A percentile compares a stretch with the other conserved stretches of the same genome.
These are phyloP conservation scores for Dendrobium nobile DNA, from an alignment of 106 monocot genomes.

Conservation along the genomic window DNA sequence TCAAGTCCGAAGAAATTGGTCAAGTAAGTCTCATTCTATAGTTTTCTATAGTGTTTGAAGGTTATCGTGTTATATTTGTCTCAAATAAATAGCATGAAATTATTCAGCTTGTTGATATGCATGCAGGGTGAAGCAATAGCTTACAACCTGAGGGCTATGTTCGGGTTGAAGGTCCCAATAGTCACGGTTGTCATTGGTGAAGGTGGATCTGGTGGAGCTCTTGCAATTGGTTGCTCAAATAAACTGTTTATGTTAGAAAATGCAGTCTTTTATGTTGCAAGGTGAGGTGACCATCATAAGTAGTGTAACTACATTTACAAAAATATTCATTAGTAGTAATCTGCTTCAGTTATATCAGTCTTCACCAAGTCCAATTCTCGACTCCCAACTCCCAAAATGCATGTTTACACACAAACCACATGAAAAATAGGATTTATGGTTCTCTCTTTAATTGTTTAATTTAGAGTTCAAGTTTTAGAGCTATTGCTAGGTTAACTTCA, in stretches of 20 bases:
- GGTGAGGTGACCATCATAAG: conserved; percentile 25
- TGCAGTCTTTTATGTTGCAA: conserved; percentile 90
- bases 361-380: background rate
- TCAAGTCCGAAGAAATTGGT: conserved; percentile 95
- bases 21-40: conserved; percentile 25
- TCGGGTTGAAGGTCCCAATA: conserved; percentile 79
- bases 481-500: background rate
- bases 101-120: background rate
- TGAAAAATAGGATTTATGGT: background rate
- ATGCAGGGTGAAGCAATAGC: conserved; percentile 90
- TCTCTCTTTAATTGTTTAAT: background rate
- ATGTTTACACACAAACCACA: background rate
- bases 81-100: background rate
- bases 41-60: background rate
- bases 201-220: conserved; percentile 98
- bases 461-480: background rate
- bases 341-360: background rate
- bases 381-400: background rate
- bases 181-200: conserved; percentile 87
- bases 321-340: background rate
- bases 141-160: conserved; percentile 79
- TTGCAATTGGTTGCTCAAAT: conserved; percentile 91
- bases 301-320: background rate
- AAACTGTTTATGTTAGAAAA: conserved; percentile 91
- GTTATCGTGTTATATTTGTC: background rate